Conservation (phyloP, 345 rosid genomes). For the Gossypium australe region DNA sequence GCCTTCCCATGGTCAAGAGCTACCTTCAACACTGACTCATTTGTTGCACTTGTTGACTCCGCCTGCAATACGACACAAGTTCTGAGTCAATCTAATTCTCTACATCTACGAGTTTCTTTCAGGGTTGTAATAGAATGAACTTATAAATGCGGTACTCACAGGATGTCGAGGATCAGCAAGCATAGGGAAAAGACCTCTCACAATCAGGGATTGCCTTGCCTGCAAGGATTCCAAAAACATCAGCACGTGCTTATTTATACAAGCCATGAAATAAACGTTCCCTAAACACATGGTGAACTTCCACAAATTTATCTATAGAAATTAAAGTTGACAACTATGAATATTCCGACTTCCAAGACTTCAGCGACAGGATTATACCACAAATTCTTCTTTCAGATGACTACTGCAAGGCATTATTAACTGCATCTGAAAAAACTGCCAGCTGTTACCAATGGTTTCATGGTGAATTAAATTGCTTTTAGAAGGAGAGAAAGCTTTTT, state of each 20-base stretch:
- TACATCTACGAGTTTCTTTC: background rate
- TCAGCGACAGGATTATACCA: slow-evolving; percentile 4
- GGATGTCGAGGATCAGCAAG: slow-evolving; percentile 90
- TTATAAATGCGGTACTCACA: slow-evolving; percentile 37
- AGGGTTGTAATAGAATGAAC: background rate
- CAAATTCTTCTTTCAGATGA: slow-evolving; percentile 12
- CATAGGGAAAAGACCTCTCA: slow-evolving; percentile 90
- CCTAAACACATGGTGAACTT: background rate
- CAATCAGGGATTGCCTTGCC: slow-evolving; percentile 88
- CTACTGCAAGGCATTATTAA: slow-evolving; percentile 8
- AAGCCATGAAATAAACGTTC: background rate
- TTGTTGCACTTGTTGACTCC: slow-evolving; percentile 78
- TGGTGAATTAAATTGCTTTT: background rate
- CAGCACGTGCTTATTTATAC: background rate
- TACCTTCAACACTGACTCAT: slow-evolving; percentile 81
- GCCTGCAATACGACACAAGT: slow-evolving; percentile 37
- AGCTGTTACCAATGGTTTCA: background rate
- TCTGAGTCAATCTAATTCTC: background rate
- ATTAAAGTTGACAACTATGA: background rate
- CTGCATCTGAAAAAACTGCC: background rate
- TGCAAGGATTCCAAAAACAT: slow-evolving; percentile 16
- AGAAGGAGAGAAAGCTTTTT: background rate
- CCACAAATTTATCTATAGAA: background rate
- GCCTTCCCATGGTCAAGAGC: slow-evolving; percentile 86
- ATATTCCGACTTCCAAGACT: background rate